Conservation (phyloP, 805 yeast genomes). For the Wickerhamiella azymoides region DNA sequence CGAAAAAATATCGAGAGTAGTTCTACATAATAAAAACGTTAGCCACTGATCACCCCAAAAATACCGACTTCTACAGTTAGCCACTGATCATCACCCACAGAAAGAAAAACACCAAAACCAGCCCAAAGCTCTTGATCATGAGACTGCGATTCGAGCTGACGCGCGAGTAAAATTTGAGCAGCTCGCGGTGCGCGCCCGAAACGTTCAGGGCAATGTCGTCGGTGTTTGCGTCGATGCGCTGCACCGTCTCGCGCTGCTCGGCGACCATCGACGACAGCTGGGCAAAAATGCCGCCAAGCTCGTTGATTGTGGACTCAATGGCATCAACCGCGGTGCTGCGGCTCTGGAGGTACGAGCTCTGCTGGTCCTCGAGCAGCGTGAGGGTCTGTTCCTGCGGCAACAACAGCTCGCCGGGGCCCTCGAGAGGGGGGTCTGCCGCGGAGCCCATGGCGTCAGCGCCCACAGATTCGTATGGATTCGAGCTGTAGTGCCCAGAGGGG, state of each 20-base stretch:
- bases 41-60: no score
- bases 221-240: slow-evolving; percentile 86
- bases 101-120: slow-evolving; percentile 42
- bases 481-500: no score
- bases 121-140: slow-evolving; percentile 77
- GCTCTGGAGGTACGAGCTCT: slow-evolving; percentile 58
- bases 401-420: slow-evolving; percentile 31
- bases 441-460: no score
- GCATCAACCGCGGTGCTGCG: slow-evolving; percentile 88
- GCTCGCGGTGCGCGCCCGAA: slow-evolving; percentile 85
- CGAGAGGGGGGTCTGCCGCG: slow-evolving; percentile 20
- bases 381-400: slow-evolving; percentile 81
- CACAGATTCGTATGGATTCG: slow-evolving; percentile 18
- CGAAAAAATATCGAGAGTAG: no score
- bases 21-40: no score
- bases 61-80: no score
- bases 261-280: slow-evolving; percentile 96
- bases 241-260: slow-evolving; percentile 93
- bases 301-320: slow-evolving; percentile 92
- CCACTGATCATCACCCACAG: slow-evolving; percentile 23
- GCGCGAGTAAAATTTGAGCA: slow-evolving; percentile 75
- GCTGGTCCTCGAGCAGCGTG: slow-evolving; percentile 73
- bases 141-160: slow-evolving; percentile 88
- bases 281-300: slow-evolving; percentile 85
- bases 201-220: slow-evolving; percentile 86